Evolutionary conservation across 2,329 filamentous ascomycete genomes (phyloP).

Genomic region (Rosellinia necatrix): DNA sequence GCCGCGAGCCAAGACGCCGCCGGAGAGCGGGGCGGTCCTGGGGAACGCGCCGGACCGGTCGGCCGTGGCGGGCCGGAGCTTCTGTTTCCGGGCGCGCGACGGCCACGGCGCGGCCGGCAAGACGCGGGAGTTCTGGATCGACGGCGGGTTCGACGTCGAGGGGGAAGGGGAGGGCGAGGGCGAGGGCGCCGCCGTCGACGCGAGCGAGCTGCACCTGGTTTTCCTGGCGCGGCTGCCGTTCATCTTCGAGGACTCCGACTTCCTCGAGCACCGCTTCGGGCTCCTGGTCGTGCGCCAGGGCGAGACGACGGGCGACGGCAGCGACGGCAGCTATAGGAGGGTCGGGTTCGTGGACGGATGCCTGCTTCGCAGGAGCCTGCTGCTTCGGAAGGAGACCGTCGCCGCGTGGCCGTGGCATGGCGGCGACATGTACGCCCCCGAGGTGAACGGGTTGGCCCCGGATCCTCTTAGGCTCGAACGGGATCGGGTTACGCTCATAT

Average conservation of each 20-base stretch:
- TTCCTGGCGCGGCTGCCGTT: conserved; percentile 27
- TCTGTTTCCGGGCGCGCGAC: background rate
- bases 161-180: background rate
- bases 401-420: background rate
- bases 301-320: too few species aligned
- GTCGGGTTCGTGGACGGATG: conserved; percentile 1
- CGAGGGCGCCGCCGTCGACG: background rate
- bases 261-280: conserved; percentile 31
- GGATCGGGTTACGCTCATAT: background rate
- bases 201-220: background rate
- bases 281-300: conserved; percentile 13
- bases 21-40: background rate
- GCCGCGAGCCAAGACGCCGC: background rate
- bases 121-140: conserved; percentile 21
- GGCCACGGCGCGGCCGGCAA: background rate
- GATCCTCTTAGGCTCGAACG: conserved; percentile 1
- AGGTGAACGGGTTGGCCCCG: background rate
- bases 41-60: conserved; percentile 12
- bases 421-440: background rate
- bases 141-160: conserved; percentile 28
- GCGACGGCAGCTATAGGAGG: background rate
- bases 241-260: conserved; percentile 15
- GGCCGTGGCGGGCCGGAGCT: conserved; percentile 4
- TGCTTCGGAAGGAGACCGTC: background rate
- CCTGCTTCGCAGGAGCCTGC: background rate